Evolutionary conservation across 805 yeast genomes (phyloP).

Genomic region (Candida chauliodis): DNA sequence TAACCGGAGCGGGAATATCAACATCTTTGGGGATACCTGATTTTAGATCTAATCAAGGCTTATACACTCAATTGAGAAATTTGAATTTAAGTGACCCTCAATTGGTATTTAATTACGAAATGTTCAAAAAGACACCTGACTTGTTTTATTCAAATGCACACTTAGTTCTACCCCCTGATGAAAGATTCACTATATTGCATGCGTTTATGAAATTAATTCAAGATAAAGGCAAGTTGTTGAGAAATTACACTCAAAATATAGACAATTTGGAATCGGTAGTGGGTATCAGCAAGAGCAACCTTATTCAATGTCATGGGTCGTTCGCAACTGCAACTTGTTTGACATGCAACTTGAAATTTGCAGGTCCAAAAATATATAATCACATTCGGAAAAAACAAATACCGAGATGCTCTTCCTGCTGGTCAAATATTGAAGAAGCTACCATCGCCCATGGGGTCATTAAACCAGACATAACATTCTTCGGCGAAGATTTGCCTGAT

Average conservation of each 20-base stretch:
- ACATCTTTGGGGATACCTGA: constrained; percentile 45
- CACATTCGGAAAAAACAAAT: constrained; percentile 44
- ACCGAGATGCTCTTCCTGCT: constrained; percentile 53
- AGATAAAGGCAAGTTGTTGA: constrained; percentile 32
- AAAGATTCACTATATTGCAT: constrained; percentile 35
- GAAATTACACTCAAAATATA: constrained; percentile 45
- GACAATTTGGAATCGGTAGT: constrained; percentile 48
- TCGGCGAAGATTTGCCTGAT: constrained; percentile 68
- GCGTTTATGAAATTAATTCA: constrained; percentile 34
- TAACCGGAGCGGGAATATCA: constrained; percentile 46
- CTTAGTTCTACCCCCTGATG: constrained; percentile 40
- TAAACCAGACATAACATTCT: constrained; percentile 89
- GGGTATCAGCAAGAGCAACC: constrained; percentile 46
- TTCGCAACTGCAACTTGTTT: constrained; percentile 70
- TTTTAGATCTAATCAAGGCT: constrained; percentile 53
- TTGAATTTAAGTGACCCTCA: constrained; percentile 42
- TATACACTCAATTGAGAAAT: constrained; percentile 52
- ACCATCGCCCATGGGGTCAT: constrained; percentile 43
- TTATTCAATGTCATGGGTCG: constrained; percentile 85
- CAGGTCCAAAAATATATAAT: constrained; percentile 44
- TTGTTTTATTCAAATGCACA: constrained; percentile 42
- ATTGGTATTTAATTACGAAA: constrained; percentile 40
- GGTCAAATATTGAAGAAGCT: constrained; percentile 13
- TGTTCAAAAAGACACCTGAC: constrained; percentile 35
- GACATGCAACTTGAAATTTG: constrained; percentile 61